phyloP scores from a whole-genome alignment of 2,329 filamentous ascomycete species.

The Clonostachys chloroleuca region DNA sequence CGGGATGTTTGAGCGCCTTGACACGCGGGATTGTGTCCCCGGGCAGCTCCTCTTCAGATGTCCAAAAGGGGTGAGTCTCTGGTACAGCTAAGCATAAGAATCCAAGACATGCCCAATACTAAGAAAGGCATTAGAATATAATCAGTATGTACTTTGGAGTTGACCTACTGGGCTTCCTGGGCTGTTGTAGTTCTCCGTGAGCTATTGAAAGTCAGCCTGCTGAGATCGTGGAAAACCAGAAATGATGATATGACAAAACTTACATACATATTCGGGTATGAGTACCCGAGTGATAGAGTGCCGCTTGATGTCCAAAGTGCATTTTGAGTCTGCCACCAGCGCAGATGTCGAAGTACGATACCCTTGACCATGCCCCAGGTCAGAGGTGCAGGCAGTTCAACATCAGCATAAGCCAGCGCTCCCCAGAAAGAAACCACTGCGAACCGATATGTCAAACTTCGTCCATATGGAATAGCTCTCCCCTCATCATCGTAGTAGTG shows the following conservation, averaged over 20 bases:
- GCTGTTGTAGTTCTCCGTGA: constrained; percentile 75
- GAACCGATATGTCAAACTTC: constrained; percentile 77
- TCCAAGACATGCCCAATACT: constrained; percentile 74
- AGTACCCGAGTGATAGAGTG: constrained; percentile 72
- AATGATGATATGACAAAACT: constrained; percentile 1
- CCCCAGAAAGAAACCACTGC: constrained; percentile 85
- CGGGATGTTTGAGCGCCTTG: constrained; percentile 61
- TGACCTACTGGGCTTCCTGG: constrained; percentile 48
- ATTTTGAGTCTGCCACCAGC: constrained; percentile 75
- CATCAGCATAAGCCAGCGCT: constrained; percentile 69
- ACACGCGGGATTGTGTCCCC: constrained; percentile 50
- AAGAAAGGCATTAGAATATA: too few species aligned
- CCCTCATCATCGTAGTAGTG: constrained; percentile 74
- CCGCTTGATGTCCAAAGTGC: constrained; percentile 73
- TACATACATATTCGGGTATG: constrained; percentile 72
- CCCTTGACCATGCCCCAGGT: constrained; percentile 82
- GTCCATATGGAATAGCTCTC: constrained; percentile 70
- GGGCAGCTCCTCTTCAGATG: constrained; percentile 58
- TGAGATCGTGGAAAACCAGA: too few species aligned
- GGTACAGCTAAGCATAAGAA: constrained; percentile 72
- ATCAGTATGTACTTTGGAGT: too few species aligned
- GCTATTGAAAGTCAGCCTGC: too few species aligned
- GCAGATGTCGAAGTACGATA: constrained; percentile 66
- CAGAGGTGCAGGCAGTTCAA: constrained; percentile 66
- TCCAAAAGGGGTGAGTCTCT: constrained; percentile 71